Evolutionary conservation across 208 protist species (phyloP).

Genomic region (Angomonas desouzai): DNA sequence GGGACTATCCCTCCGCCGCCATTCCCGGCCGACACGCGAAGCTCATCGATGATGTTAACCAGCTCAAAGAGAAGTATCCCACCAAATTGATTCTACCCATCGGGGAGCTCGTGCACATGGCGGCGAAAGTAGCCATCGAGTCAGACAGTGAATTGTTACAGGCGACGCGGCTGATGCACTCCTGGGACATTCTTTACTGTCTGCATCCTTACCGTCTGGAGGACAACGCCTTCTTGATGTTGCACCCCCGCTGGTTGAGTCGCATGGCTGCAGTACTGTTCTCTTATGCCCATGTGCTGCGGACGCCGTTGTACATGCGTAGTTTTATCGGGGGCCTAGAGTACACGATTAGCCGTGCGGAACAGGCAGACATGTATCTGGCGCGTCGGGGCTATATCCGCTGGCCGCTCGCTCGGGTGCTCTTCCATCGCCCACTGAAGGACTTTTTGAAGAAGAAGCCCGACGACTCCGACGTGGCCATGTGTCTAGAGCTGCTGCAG

Average conservation of each 20-base stretch:
- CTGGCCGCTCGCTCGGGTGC: conserved; percentile 66
- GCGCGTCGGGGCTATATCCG: conserved; percentile 75
- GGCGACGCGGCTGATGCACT: conserved; percentile 75
- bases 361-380: conserved; percentile 69
- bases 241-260: conserved; percentile 76
- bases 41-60: conserved; percentile 54
- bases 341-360: conserved; percentile 70
- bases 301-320: conserved; percentile 77
- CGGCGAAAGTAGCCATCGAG: conserved; percentile 60
- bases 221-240: conserved; percentile 67
- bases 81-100: conserved; percentile 79
- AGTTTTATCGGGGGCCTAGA: conserved; percentile 82
- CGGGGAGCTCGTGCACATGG: conserved; percentile 64
- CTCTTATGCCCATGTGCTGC: conserved; percentile 82
- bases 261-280: conserved; percentile 78
- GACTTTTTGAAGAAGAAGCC: conserved; percentile 52
- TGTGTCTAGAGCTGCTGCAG: conserved; percentile 78
- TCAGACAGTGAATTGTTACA: conserved; percentile 72
- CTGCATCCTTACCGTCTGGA: conserved; percentile 60
- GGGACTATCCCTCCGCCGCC: conserved; percentile 54
- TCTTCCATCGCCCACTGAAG: conserved; percentile 55
- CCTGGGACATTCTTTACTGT: conserved; percentile 84
- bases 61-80: conserved; percentile 48
- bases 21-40: conserved; percentile 71
- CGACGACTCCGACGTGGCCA: conserved; percentile 70